These are phyloP conservation scores for Mucor mucedo DNA, from an alignment of 371 early-diverging fungal species.

Conservation along the genomic window DNA sequence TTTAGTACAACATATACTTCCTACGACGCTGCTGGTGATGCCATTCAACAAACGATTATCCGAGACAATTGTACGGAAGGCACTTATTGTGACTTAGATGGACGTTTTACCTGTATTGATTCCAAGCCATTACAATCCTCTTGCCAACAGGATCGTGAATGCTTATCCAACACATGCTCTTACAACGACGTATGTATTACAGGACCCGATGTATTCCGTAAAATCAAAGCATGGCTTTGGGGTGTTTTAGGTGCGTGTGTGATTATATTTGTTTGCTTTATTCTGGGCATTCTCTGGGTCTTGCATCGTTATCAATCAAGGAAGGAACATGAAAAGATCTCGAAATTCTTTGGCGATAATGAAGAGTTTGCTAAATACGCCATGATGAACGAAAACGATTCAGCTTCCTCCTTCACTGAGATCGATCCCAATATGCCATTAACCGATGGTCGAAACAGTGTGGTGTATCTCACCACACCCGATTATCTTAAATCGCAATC, in stretches of 20 bases:
- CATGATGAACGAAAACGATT: constrained; percentile 34
- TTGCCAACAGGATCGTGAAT: constrained; percentile 52
- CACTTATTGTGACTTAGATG: constrained; percentile 33
- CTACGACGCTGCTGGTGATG: constrained; percentile 35
- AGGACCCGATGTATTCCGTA: constrained; percentile 51
- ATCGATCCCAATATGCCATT: constrained; percentile 1
- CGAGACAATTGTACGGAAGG: constrained; percentile 56
- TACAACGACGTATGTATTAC: constrained; percentile 37
- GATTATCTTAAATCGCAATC: constrained; percentile 27
- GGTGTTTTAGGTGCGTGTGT: constrained; percentile 40
- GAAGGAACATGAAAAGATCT: constrained; percentile 47
- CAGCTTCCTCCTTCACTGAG: background rate
- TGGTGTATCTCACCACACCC: constrained; percentile 28
- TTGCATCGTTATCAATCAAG: constrained; percentile 55
- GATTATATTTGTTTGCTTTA: constrained; percentile 40
- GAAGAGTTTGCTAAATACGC: constrained; percentile 51
- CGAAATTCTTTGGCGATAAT: constrained; percentile 49
- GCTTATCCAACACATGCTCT: constrained; percentile 47
- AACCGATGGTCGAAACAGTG: constrained; percentile 10
- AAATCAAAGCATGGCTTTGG: constrained; percentile 48
- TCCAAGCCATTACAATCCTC: constrained; percentile 26
- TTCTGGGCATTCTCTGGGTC: constrained; percentile 40
- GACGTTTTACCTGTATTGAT: constrained; percentile 23
- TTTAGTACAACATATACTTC: constrained; percentile 39
- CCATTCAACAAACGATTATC: constrained; percentile 41